Evolutionary conservation across 1,284 basidiomycete species (phyloP).

Genomic region (Leccinum fallax): DNA sequence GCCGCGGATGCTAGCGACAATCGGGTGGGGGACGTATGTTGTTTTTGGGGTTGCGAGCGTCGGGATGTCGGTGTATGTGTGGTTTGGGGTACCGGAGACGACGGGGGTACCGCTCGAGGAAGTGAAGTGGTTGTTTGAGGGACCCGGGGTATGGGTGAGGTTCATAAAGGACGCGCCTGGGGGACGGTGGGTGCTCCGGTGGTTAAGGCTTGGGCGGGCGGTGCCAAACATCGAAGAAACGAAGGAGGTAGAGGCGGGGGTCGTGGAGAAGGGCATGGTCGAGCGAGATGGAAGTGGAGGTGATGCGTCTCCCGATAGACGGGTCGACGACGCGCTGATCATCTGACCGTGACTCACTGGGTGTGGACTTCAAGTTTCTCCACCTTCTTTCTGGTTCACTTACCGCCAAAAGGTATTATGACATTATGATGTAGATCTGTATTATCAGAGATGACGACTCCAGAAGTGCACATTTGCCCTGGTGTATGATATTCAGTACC

Average conservation of each 20-base stretch:
- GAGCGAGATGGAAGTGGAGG: not conserved
- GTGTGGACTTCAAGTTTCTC: not conserved
- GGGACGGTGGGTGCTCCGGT: constrained; percentile 42
- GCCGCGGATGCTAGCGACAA: constrained; percentile 49
- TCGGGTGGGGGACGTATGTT: constrained; percentile 54
- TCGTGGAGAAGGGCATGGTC: not conserved
- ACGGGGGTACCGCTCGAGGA: constrained; percentile 50
- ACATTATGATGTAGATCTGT: not conserved
- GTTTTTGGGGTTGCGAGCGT: constrained; percentile 50
- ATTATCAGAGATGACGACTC: not conserved
- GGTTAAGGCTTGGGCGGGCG: constrained; percentile 18
- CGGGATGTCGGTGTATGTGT: constrained; percentile 47
- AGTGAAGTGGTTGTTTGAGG: constrained; percentile 47
- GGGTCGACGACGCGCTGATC: not conserved
- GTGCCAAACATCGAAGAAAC: constrained; percentile 33
- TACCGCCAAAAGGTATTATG: not conserved
- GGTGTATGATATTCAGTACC: not conserved
- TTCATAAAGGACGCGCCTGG: constrained; percentile 49
- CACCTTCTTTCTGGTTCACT: not conserved
- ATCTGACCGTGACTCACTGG: not conserved
- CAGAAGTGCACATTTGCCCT: too few relatives aligned
- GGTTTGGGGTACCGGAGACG: constrained; percentile 49
- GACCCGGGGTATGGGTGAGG: constrained; percentile 39
- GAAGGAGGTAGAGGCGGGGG: constrained; percentile 14
- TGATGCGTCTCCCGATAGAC: constrained; percentile 2